phyloP scores from a whole-genome alignment of 1,284 basidiomycete genomes.

The Thelephora terrestris region DNA sequence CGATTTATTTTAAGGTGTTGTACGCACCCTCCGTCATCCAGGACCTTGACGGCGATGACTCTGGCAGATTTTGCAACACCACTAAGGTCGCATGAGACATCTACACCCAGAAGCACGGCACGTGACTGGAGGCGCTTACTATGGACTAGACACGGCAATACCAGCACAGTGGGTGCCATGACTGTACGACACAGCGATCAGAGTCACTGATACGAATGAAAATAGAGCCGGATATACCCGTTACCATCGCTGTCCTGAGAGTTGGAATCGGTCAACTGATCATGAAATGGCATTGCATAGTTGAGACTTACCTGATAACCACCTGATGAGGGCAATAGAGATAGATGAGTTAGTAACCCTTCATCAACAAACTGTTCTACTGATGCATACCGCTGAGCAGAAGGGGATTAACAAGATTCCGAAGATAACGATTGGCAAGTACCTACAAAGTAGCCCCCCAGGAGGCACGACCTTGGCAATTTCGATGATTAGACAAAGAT shows the following conservation, averaged over 20 bases:
- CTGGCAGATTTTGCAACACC: not conserved
- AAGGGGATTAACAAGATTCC: too few relatives aligned
- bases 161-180: slow-evolving; percentile 81
- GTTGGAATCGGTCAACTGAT: not conserved
- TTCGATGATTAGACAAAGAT: too few relatives aligned
- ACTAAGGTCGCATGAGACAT: not conserved
- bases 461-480: not conserved
- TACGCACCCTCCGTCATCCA: not conserved
- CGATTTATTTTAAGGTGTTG: not conserved
- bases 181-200: slow-evolving; percentile 63
- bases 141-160: slow-evolving; percentile 69
- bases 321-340: too few relatives aligned
- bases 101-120: too few relatives aligned
- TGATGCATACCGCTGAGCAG: too few relatives aligned
- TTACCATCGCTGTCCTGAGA: not conserved
- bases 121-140: slow-evolving; percentile 18
- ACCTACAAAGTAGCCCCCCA: slow-evolving; percentile 9
- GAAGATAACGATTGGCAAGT: not conserved
- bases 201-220: slow-evolving; percentile 7
- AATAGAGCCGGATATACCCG: not conserved
- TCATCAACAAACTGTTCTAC: too few relatives aligned
- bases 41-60: not conserved
- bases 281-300: too few relatives aligned
- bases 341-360: too few relatives aligned
- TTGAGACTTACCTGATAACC: too few relatives aligned